These are phyloP conservation scores for Lentinula sp. DNA, from an alignment of 768 basidiomycete species.

Conservation along the genomic window DNA sequence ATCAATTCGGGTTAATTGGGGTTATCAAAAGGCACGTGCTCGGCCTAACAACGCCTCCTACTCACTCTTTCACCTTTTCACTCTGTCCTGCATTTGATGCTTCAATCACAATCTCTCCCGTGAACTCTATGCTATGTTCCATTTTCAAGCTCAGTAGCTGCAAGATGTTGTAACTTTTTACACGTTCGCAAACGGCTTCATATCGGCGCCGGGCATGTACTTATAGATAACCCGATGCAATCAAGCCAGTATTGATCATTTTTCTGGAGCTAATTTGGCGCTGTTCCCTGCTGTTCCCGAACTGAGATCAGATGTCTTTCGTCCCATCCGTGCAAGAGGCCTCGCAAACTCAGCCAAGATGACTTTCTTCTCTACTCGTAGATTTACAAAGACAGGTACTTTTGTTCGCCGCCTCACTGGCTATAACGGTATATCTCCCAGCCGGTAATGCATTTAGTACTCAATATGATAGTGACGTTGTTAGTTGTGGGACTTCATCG, in stretches of 20 bases:
- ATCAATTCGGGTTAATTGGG: not conserved
- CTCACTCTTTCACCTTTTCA: not conserved
- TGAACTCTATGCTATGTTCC: not conserved
- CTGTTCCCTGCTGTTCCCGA: not conserved
- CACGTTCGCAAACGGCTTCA: not conserved
- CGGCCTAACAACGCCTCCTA: not conserved
- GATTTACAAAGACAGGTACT: too few species aligned
- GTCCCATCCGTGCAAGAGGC: too few species aligned
- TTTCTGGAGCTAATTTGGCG: not conserved
- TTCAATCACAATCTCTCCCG: not conserved
- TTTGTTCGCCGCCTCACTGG: too few species aligned
- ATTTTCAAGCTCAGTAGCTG: not conserved
- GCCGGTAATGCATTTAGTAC: too few species aligned
- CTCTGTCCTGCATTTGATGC: not conserved
- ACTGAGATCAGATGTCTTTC: too few species aligned
- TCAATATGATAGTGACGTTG: too few species aligned
- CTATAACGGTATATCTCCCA: too few species aligned
- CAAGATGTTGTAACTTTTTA: not conserved
- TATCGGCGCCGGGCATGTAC: not conserved
- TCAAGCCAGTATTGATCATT: not conserved
- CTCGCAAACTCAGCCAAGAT: too few species aligned
- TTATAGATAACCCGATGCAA: not conserved
- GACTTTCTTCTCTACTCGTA: too few species aligned
- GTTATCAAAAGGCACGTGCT: not conserved
- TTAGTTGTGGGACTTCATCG: not conserved